Conservation (phyloP, 495 filamentous ascomycete species). For the Penicillium angulare region DNA sequence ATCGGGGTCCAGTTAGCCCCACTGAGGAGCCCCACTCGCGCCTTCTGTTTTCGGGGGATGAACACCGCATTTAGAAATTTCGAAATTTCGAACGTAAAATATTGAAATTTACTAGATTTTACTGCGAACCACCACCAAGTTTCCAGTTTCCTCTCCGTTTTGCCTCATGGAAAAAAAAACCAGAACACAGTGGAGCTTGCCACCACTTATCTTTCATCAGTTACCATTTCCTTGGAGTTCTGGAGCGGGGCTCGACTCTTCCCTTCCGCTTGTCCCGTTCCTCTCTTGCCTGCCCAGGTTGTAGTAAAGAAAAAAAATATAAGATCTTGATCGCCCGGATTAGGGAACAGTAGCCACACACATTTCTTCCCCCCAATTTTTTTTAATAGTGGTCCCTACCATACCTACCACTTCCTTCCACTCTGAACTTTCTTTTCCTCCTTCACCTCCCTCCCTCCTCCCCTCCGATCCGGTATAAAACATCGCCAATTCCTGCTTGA, state of each 20-base stretch:
- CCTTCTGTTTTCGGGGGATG: constrained; percentile 6
- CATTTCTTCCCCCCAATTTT: neutral
- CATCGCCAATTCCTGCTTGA: constrained; percentile 4
- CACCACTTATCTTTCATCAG: constrained; percentile 23
- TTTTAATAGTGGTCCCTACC: neutral
- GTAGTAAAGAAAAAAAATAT: constrained; percentile 21
- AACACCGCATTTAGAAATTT: neutral
- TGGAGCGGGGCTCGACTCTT: constrained; percentile 23
- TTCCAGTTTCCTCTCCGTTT: no score
- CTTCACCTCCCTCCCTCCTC: constrained; percentile 1
- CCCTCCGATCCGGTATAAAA: neutral
- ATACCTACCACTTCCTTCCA: neutral
- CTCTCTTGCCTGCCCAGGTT: no score
- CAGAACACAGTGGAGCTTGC: constrained; percentile 19
- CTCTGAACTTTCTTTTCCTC: neutral
- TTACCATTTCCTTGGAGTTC: no score
- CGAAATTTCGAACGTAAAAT: no score
- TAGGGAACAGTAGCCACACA: no score
- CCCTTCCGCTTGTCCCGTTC: constrained; percentile 8
- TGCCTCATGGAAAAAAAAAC: no score
- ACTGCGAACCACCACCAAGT: no score
- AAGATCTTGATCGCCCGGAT: neutral
- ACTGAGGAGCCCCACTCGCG: constrained; percentile 5
- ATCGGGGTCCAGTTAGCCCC: neutral
- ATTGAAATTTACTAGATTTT: constrained; percentile 3